A percentile compares a stretch with the other conserved stretches of the same genome.
phyloP scores from a whole-genome alignment of 2,329 filamentous ascomycete genomes.

The Fusarium vanettenii region DNA sequence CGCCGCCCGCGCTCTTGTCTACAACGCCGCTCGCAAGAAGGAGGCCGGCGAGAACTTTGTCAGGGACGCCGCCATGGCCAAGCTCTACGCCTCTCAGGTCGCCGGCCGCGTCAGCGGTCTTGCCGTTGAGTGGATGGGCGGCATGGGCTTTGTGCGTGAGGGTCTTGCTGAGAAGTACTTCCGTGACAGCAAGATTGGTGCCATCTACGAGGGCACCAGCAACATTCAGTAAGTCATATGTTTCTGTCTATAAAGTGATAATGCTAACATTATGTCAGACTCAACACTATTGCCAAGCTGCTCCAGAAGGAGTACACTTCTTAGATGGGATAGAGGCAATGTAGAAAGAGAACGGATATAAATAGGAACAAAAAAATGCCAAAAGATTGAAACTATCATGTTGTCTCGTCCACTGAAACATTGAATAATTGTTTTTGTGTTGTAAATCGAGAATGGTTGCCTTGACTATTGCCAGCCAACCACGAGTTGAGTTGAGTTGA shows the following conservation, averaged over 20 bases:
- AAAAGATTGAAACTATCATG: conserved; percentile 11
- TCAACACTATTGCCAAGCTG: conserved; percentile 73
- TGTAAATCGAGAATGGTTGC: neutral
- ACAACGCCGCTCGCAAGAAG: conserved; percentile 97
- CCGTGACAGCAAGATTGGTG: conserved; percentile 97
- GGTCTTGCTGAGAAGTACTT: conserved; percentile 98
- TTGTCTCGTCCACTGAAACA: neutral
- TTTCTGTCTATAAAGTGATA: neutral
- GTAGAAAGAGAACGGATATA: conserved; percentile 18
- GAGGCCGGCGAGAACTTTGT: conserved; percentile 97
- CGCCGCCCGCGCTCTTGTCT: conserved; percentile 91
- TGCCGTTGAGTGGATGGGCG: conserved; percentile 99
- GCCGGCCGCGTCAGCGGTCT: conserved; percentile 86
- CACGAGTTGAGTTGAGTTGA: neutral
- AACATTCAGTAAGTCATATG: conserved; percentile 71
- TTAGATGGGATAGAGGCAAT: conserved; percentile 37
- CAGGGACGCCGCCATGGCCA: conserved; percentile 96
- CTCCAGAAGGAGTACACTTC: conserved; percentile 71
- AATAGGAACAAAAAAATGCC: conserved; percentile 26
- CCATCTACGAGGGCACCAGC: conserved; percentile 94
- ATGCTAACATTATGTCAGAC: conserved; percentile 49
- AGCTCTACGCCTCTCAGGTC: conserved; percentile 93
- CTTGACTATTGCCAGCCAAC: neutral
- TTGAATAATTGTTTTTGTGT: neutral
- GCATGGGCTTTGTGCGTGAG: conserved; percentile 98